Conservation (phyloP, 192 early-diverging fungal species). For the Jimgerdemannia lactiflua region DNA sequence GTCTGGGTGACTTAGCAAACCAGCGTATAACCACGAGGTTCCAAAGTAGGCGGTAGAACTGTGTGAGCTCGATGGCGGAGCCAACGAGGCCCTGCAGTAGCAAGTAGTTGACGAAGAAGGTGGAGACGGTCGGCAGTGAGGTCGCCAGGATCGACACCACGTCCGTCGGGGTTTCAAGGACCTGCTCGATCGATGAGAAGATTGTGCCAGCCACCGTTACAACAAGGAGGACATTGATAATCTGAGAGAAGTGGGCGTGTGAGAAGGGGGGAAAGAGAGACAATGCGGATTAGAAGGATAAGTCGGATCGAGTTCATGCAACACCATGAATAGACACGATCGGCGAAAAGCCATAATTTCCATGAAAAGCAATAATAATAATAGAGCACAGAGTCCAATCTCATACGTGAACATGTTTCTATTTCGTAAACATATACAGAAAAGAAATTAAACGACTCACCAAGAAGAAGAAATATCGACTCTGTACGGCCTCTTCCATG, state of each 20-base stretch:
- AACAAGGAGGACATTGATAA: slow-evolving; percentile 73
- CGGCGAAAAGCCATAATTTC: too few species aligned
- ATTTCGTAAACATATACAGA: neutral
- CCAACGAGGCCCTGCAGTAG: slow-evolving; percentile 62
- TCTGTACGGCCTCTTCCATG: slow-evolving; percentile 55
- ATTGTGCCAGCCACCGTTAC: slow-evolving; percentile 63
- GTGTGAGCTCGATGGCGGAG: slow-evolving; percentile 62
- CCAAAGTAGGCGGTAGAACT: slow-evolving; percentile 56
- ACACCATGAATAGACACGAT: too few species aligned
- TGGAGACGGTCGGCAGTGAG: slow-evolving; percentile 63
- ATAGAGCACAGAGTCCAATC: too few species aligned
- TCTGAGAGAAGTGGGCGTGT: slow-evolving; percentile 25
- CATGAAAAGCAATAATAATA: too few species aligned
- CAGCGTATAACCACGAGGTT: slow-evolving; percentile 41
- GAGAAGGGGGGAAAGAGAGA: neutral
- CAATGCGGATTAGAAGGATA: neutral
- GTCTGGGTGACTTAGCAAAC: slow-evolving; percentile 66
- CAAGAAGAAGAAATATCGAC: slow-evolving; percentile 70
- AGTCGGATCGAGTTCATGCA: too few species aligned
- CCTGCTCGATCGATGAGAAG: slow-evolving; percentile 27
- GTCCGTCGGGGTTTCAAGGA: slow-evolving; percentile 44
- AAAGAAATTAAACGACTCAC: slow-evolving; percentile 30
- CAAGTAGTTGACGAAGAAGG: slow-evolving; percentile 79
- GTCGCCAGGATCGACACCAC: slow-evolving; percentile 41
- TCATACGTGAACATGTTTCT: neutral